Conservation (phyloP, 331 rosid genomes). For the Dryas integrifolia region DNA sequence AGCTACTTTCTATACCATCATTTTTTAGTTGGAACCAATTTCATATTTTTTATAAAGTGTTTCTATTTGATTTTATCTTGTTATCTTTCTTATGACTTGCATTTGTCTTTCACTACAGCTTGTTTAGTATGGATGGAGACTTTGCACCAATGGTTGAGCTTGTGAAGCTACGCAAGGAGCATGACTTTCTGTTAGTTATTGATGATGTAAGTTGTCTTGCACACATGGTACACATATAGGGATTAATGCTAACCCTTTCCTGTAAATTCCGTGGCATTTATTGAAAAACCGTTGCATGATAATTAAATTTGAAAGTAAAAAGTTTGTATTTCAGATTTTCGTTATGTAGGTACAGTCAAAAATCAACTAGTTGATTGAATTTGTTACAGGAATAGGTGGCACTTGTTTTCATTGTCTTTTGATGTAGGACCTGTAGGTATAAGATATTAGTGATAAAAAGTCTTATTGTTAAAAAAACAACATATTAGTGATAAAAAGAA, state of each 20-base stretch:
- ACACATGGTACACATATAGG: conserved; percentile 4
- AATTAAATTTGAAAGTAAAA: not conserved
- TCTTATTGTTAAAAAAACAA: too few species aligned
- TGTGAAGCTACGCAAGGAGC: conserved; percentile 68
- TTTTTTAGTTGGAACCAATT: not conserved
- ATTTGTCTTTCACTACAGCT: conserved; percentile 50
- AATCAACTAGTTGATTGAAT: not conserved
- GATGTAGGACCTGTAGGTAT: not conserved
- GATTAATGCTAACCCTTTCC: conserved; percentile 11
- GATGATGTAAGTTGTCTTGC: conserved; percentile 68
- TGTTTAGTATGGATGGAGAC: conserved; percentile 99
- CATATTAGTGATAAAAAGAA: not conserved
- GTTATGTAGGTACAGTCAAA: not conserved
- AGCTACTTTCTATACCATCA: conserved; percentile 10
- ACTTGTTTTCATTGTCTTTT: not conserved
- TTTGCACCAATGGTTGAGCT: conserved; percentile 81
- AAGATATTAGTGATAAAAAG: not conserved
- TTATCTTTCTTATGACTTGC: not conserved
- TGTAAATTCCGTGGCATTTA: not conserved
- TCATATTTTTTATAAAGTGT: not conserved
- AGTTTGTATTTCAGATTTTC: not conserved
- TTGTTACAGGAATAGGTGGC: not conserved
- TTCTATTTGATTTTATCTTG: not conserved
- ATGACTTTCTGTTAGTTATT: conserved; percentile 72
- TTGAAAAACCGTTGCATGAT: not conserved